These are phyloP conservation scores for Akanthomyces dipterigenus DNA, from an alignment of 2,329 filamentous ascomycete genomes.

Conservation along the genomic window DNA sequence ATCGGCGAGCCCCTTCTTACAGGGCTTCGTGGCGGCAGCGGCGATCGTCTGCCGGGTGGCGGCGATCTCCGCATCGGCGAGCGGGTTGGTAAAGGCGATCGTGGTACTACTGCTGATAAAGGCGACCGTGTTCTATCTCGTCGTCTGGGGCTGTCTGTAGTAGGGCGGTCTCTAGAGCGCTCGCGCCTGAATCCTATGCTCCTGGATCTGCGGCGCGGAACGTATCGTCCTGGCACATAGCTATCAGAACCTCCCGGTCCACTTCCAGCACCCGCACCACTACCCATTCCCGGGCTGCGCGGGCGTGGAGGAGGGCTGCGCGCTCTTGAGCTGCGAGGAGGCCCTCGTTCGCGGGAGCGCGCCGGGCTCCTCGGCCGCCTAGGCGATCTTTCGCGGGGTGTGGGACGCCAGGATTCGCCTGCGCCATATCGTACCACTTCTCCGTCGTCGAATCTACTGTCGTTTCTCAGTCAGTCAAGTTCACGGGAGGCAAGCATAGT, in stretches of 20 bases:
- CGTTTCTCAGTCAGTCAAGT: background rate
- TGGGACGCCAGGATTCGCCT: conserved; percentile 55
- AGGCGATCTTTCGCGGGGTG: conserved; percentile 34
- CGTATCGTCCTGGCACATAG: conserved; percentile 39
- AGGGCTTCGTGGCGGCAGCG: conserved; percentile 19
- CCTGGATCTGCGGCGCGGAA: conserved; percentile 34
- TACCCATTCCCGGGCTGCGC: conserved; percentile 3
- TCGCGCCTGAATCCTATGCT: conserved; percentile 36
- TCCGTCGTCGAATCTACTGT: conserved; percentile 50
- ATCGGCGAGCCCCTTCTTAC: conserved; percentile 31
- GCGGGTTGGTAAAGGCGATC: conserved; percentile 15
- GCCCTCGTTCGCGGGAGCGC: conserved; percentile 19
- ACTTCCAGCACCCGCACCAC: background rate
- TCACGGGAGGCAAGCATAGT: background rate
- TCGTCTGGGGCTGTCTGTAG: conserved; percentile 26
- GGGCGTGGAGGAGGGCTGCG: conserved; percentile 26
- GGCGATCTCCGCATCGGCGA: conserved; percentile 22
- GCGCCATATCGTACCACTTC: conserved; percentile 57
- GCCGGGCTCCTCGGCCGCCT: conserved; percentile 27
- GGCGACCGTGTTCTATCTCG: conserved; percentile 31
- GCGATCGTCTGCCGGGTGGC: conserved; percentile 12
- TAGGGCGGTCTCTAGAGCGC: conserved; percentile 31
- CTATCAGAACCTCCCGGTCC: conserved; percentile 32
- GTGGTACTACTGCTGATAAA: conserved; percentile 11
- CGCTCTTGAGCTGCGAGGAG: conserved; percentile 29